A percentile compares a stretch with the other conserved stretches of the same genome.
phyloP scores from a whole-genome alignment of 176 grass and related monocot species.

The Pontederia paniculata region DNA sequence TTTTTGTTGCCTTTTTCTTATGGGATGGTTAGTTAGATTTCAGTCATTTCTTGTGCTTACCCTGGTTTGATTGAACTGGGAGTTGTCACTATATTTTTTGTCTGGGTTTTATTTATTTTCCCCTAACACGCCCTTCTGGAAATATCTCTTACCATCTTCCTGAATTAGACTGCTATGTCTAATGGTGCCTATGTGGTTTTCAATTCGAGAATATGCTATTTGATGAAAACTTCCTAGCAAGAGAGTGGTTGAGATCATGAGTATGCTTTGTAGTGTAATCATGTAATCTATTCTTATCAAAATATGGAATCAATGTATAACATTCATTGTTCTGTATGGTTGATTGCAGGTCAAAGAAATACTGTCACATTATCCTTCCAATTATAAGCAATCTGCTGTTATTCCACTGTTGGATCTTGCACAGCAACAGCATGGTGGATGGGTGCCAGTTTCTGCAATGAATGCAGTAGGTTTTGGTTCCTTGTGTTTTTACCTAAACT shows the following conservation, averaged over 20 bases:
- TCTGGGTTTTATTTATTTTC: too few species aligned
- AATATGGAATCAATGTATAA: too few species aligned
- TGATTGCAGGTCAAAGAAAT: constrained; percentile 61
- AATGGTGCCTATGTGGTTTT: too few species aligned
- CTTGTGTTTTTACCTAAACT: background rate
- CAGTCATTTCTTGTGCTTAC: background rate
- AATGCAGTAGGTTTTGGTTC: constrained; percentile 47
- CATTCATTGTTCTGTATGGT: background rate
- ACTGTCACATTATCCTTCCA: constrained; percentile 78
- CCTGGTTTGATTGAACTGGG: too few species aligned
- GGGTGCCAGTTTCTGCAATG: constrained; percentile 92
- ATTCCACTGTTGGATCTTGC: constrained; percentile 88
- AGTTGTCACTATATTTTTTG: too few species aligned
- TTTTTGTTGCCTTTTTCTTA: background rate
- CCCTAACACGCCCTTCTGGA: too few species aligned
- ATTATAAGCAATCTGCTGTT: constrained; percentile 96
- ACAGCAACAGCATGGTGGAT: constrained; percentile 92
- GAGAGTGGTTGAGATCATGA: too few species aligned
- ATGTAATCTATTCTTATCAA: too few species aligned
- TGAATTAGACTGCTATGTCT: background rate
- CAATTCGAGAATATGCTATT: too few species aligned
- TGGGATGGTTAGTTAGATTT: background rate
- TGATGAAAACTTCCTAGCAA: too few species aligned
- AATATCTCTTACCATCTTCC: background rate
- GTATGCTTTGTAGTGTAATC: too few species aligned